Conservation (phyloP, 495 filamentous ascomycete genomes). For the Cercophora newfieldiana region DNA sequence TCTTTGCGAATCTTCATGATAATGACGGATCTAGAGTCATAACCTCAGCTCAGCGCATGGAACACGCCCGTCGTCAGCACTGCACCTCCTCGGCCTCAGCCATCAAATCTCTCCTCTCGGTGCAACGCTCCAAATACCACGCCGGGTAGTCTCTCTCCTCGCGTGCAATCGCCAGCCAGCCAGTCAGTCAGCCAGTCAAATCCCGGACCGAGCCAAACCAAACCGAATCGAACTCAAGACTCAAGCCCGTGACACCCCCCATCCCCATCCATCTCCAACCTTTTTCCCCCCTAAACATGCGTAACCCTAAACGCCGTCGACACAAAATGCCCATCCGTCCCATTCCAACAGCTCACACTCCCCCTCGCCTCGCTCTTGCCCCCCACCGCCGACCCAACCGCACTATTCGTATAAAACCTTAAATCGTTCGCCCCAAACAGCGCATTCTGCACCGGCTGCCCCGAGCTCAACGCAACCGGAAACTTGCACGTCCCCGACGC, state of each 20-base stretch:
- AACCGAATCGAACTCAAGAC: not conserved
- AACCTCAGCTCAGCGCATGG: too few species aligned
- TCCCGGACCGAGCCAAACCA: too few species aligned
- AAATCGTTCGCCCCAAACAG: slow-evolving; percentile 14
- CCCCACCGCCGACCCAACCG: not conserved
- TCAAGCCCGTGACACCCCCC: too few species aligned
- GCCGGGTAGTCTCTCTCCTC: not conserved
- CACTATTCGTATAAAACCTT: slow-evolving; percentile 1
- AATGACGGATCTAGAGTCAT: not conserved
- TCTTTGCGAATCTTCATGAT: not conserved
- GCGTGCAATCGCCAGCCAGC: not conserved
- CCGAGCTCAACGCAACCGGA: not conserved
- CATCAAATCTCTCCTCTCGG: not conserved
- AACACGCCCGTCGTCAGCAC: too few species aligned
- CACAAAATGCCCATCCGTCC: not conserved
- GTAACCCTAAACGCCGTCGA: not conserved
- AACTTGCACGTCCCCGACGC: slow-evolving; percentile 14
- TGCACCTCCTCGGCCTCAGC: too few species aligned
- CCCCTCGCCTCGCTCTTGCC: not conserved
- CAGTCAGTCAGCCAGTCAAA: too few species aligned
- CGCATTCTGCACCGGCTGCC: not conserved
- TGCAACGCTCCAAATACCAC: not conserved
- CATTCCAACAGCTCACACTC: not conserved
- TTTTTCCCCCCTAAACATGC: not conserved
- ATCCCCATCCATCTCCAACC: not conserved